Base-by-base conservation (phyloP, 441 rosid species). In the Manihot esculenta region DNA sequence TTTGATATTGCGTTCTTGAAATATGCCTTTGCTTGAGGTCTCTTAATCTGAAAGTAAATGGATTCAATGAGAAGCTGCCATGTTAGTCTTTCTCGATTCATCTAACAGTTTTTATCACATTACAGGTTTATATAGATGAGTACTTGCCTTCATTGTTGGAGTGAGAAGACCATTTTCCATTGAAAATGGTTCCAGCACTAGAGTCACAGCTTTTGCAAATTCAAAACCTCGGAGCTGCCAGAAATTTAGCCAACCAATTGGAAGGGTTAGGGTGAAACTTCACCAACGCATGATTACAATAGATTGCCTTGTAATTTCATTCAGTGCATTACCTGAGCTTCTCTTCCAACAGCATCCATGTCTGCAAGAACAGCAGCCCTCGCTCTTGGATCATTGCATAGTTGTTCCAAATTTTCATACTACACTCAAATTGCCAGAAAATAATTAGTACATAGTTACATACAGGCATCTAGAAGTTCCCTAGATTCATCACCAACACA, bases 181-280 rank as follows among this genome's bases (percentile, higher is more conserved):
- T 0, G 97, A 83, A 78, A 93, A 89, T n/a, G 97, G 96, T 76
- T 93, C 98, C 4, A 57, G 72, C 77, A 90, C 97, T 80, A 96
- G 74, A 27, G 94, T 91, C 73, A 90, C 87, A 1, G 97, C 97
- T 78, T 96, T 91, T 30, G 84, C 97, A 77, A 89, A 91, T 86
- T 96, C 99, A 24, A 96, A 96, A 66, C 97, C 99, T 83, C 99
- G 84, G 77, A 96, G 81, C 99, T 96, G 95, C 74, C 71, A 45
- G 55, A 47, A 59, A 59, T 57, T 57, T 62, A 18, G 47, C 7
- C 56, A 47, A 62, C 27, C 48, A 27, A 38, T 2, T 53, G 13
- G 35, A 65, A 57, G 33, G 65, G 68, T 70, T 45, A 53, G 54
- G 0, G 35, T 14, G 44, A 53, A 18, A 69, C 23, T 47, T 20